Conservation (phyloP, 768 basidiomycete species). For the Lactarius sp. region DNA sequence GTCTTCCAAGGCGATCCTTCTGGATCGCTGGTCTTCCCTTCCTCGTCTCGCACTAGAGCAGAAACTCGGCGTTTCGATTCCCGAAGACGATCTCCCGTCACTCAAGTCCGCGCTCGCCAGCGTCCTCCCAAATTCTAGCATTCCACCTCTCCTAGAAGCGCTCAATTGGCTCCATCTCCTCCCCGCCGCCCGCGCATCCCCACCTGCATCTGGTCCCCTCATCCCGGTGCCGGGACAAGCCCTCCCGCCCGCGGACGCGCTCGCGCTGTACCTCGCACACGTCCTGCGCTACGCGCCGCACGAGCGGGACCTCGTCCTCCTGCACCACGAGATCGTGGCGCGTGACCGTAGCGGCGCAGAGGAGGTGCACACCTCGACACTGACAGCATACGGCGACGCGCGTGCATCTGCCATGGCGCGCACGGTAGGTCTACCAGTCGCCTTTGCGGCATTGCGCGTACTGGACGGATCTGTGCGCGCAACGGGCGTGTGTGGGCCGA, state of each 20-base stretch:
- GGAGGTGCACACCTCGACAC: conserved; percentile 60
- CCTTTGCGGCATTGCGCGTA: conserved; percentile 69
- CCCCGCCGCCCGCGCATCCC: conserved; percentile 25
- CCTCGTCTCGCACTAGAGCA: conserved; percentile 34
- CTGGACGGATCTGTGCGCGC: conserved; percentile 49
- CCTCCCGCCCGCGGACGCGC: conserved; percentile 61
- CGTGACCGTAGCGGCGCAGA: conserved; percentile 30
- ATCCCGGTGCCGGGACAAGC: conserved; percentile 43
- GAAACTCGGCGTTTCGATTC: conserved; percentile 29
- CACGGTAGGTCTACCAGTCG: conserved; percentile 85
- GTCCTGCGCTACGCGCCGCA: conserved; percentile 60
- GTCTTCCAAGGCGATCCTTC: conserved; percentile 32
- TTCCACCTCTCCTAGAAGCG: conserved; percentile 35
- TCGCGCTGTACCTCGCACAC: conserved; percentile 66
- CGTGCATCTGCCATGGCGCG: conserved; percentile 80
- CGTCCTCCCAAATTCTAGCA: conserved; percentile 25
- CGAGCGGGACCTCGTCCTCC: conserved; percentile 85
- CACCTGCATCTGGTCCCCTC: conserved; percentile 27
- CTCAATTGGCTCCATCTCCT: conserved; percentile 48
- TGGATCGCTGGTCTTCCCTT: conserved; percentile 39
- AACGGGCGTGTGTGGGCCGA: conserved; percentile 69
- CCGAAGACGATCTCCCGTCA: conserved; percentile 31
- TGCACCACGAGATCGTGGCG: conserved; percentile 77
- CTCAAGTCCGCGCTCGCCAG: conserved; percentile 33
- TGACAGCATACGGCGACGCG: conserved; percentile 57